These are phyloP conservation scores for Calonectria fujianensis DNA, from an alignment of 2,329 filamentous ascomycete genomes.

Conservation along the genomic window DNA sequence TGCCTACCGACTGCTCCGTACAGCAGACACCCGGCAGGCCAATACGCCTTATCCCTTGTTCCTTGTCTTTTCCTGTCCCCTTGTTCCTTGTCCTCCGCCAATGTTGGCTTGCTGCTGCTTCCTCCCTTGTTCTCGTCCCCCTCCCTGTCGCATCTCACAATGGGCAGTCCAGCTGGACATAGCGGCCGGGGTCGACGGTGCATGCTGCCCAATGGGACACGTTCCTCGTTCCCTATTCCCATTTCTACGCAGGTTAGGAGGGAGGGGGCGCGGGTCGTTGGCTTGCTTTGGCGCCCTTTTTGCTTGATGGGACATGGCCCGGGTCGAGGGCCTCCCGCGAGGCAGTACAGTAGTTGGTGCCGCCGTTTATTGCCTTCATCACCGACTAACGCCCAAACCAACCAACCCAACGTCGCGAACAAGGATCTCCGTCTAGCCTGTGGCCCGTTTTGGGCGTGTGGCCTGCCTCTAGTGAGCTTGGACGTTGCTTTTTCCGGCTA, in stretches of 20 bases:
- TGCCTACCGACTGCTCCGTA: not conserved
- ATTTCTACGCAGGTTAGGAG: conserved; percentile 10
- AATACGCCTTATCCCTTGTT: conserved; percentile 21
- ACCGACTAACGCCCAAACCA: conserved; percentile 30
- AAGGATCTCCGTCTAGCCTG: conserved; percentile 24
- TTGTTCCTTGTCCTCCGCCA: conserved; percentile 16
- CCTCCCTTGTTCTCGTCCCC: not conserved
- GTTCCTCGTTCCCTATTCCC: conserved; percentile 12
- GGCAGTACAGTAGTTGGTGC: conserved; percentile 33
- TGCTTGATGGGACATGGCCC: conserved; percentile 22
- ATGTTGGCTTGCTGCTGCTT: conserved; percentile 13
- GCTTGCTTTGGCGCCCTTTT: conserved; percentile 27
- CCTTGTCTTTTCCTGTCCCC: conserved; percentile 10
- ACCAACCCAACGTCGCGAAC: conserved; percentile 33
- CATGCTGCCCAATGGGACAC: conserved; percentile 18
- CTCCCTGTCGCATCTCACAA: conserved; percentile 20
- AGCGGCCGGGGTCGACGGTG: conserved; percentile 3
- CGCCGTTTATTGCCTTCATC: conserved; percentile 39
- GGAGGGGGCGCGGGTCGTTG: conserved; percentile 10
- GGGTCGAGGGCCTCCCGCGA: conserved; percentile 34
- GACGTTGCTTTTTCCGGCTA: conserved; percentile 38
- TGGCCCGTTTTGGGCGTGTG: conserved; percentile 27
- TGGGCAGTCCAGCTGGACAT: conserved; percentile 10
- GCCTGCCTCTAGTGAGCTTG: conserved; percentile 29
- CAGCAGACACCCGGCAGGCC: not conserved